Conservation (phyloP, 768 basidiomycete species). For the Boletus pseudo-olivaceus region DNA sequence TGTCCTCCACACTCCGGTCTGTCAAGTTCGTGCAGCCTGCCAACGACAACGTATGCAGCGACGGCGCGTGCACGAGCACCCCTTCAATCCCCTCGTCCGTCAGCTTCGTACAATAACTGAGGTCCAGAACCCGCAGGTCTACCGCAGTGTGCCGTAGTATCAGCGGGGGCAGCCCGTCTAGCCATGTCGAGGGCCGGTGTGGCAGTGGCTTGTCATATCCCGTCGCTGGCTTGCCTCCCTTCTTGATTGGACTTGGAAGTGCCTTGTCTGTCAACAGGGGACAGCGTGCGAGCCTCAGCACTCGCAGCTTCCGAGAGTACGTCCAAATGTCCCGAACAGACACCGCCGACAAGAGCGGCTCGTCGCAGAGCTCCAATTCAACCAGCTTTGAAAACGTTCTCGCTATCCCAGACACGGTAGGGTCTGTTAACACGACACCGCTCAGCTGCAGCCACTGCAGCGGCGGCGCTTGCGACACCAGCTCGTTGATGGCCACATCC, state of each 20-base stretch:
- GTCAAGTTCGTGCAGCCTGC: constrained; percentile 77
- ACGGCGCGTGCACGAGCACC: constrained; percentile 70
- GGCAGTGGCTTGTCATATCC: constrained; percentile 50
- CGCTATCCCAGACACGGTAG: constrained; percentile 63
- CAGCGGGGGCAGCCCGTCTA: constrained; percentile 61
- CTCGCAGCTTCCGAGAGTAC: constrained; percentile 73
- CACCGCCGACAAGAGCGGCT: constrained; percentile 62
- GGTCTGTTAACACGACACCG: constrained; percentile 59
- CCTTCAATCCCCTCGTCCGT: constrained; percentile 77
- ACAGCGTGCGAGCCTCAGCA: constrained; percentile 76
- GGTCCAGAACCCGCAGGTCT: constrained; percentile 73
- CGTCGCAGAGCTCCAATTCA: constrained; percentile 76
- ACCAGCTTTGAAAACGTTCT: constrained; percentile 72
- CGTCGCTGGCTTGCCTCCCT: constrained; percentile 26
- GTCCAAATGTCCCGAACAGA: constrained; percentile 80
- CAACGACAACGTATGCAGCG: constrained; percentile 70
- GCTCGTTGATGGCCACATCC: constrained; percentile 70
- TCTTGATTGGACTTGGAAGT: constrained; percentile 56
- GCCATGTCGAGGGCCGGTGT: constrained; percentile 54
- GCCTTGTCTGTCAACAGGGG: constrained; percentile 71
- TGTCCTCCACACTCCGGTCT: constrained; percentile 62
- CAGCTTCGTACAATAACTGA: constrained; percentile 64
- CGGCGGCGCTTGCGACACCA: constrained; percentile 64
- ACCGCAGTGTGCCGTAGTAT: constrained; percentile 64
- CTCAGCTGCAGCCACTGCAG: constrained; percentile 75